Evolutionary conservation across 2,329 filamentous ascomycete species (phyloP).

Genomic region (Colletotrichum sp.): DNA sequence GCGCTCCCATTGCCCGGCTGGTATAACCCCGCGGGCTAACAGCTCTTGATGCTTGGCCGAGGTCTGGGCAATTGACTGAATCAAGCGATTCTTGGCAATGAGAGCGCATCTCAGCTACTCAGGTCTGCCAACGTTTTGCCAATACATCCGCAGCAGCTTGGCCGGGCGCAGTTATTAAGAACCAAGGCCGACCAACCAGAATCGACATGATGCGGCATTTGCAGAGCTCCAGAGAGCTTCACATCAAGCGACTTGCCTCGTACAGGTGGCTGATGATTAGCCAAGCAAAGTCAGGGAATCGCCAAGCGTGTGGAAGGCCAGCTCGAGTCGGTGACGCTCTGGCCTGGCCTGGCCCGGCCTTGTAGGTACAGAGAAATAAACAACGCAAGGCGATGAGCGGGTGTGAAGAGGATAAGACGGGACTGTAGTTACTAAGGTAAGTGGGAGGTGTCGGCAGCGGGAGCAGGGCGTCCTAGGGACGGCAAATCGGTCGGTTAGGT

Average conservation of each 20-base stretch:
- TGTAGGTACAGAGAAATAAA: neutral
- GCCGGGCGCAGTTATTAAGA: constrained; percentile 2
- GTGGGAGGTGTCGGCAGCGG: neutral
- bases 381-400: neutral
- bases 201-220: neutral
- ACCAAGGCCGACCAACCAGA: neutral
- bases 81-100: neutral
- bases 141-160: constrained; percentile 16
- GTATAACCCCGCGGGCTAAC: neutral
- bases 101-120: neutral
- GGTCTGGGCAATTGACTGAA: neutral
- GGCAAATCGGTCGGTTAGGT: neutral
- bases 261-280: neutral
- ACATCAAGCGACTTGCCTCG: neutral
- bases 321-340: neutral
- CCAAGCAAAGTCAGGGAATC: neutral
- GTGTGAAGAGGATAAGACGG: neutral
- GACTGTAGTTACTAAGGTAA: neutral
- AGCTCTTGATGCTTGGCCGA: neutral
- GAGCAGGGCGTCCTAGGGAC: neutral
- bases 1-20: neutral
- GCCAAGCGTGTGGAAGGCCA: neutral
- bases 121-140: constrained; percentile 10
- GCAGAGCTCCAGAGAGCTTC: neutral
- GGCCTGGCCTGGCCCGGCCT: neutral